A percentile compares a stretch with the other conserved stretches of the same genome.
Evolutionary conservation across 2,329 filamentous ascomycete genomes (phyloP).

Genomic region (Fusarium chaquense): DNA sequence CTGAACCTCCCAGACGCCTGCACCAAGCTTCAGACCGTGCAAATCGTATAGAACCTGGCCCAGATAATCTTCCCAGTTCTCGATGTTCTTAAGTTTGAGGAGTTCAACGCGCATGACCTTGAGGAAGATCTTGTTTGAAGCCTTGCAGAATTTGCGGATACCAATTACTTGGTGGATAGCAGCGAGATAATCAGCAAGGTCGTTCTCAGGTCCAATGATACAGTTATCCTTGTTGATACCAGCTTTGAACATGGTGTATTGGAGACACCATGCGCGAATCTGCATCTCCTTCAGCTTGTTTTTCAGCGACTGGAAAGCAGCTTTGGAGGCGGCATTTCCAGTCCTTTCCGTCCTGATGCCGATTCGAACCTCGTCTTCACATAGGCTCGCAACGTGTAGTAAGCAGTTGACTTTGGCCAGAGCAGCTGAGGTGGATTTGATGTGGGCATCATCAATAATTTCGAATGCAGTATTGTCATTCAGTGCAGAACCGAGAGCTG

Average conservation of each 20-base stretch:
- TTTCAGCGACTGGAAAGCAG: constrained; percentile 65
- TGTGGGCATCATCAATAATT: constrained; percentile 83
- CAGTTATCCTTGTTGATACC: constrained; percentile 75
- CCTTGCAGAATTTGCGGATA: constrained; percentile 85
- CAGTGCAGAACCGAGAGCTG: constrained; percentile 75
- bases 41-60: constrained; percentile 87
- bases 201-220: constrained; percentile 76
- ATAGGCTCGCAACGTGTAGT: constrained; percentile 82
- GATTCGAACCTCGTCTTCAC: constrained; percentile 86
- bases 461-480: constrained; percentile 80
- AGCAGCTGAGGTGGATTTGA: constrained; percentile 78
- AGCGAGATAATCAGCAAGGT: constrained; percentile 82
- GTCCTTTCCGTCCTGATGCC: constrained; percentile 74
- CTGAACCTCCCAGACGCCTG: constrained; percentile 72
- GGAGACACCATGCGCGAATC: constrained; percentile 86
- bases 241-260: constrained; percentile 84
- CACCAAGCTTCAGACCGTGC: constrained; percentile 81
- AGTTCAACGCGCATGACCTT: constrained; percentile 91
- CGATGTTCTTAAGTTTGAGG: constrained; percentile 77
- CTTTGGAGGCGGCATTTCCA: constrained; percentile 66
- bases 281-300: constrained; percentile 87
- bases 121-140: constrained; percentile 87
- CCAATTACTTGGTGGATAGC: constrained; percentile 87
- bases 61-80: constrained; percentile 88
- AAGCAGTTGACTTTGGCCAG: constrained; percentile 79